Evolutionary conservation across 2,329 filamentous ascomycete genomes (phyloP), one percentile per base, ranked within the genome.

Genomic region (Xylaria sp.): DNA sequence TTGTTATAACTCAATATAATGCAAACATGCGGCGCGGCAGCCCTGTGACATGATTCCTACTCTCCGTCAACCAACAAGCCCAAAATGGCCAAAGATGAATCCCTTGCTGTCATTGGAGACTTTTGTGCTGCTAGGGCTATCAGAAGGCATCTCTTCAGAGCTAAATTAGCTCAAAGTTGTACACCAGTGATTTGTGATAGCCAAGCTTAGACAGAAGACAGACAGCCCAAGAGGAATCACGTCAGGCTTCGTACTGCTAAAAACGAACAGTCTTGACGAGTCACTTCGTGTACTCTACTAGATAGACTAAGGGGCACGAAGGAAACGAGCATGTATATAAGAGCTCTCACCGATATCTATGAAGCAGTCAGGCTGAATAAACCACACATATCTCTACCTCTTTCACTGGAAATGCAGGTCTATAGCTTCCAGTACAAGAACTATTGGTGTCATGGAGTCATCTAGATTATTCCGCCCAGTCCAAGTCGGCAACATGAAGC

Each of bases 381-480:
- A 36, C 7, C 1, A 10, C 33, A 4, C 31, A 33, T 33, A 33
- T 33, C 6, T 10, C 31, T 33, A 33, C 9, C 9, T 33, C 3
- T 43, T 18, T 43, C 41, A 18, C 41, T 18, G 3, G 13, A 9
- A 20, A 15, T 15, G 10, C 33, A 7, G 13, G n/a, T 12, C 10
- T 49, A 2, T 20, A 28, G 41, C 41, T n/a, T 12, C 18, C 18
- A 46, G 23, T 2, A 49, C 12, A 8, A 20, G 18, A 58, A 5
- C 23, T n/a, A 41, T 46, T 23, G 43, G 18, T 2, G 6, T 18
- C 9, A 62, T 31, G 36, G 18, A 43, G 49, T 58, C 56, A 7
- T 64, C 66, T 12, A 65, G 54, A 25, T 65, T 73, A 41, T 73
- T 73, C 55, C n/a, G 52, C 8, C 70, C 71, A 7, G 28, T 73